Evolutionary conservation across 2,329 filamentous ascomycete genomes (phyloP).

Genomic region (Raffaelea ambrosiae): DNA sequence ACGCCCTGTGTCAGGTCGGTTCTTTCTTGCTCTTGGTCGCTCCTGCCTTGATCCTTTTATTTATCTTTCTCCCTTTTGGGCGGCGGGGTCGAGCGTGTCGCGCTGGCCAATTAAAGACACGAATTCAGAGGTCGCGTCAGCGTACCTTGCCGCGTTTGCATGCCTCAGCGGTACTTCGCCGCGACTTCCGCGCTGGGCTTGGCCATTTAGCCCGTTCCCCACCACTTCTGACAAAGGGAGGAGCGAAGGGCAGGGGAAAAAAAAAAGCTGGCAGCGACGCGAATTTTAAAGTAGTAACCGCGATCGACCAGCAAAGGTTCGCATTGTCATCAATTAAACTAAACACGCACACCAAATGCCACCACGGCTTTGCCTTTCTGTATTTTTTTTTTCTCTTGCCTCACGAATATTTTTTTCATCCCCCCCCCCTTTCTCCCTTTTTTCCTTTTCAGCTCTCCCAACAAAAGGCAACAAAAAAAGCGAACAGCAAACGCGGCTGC

Average conservation of each 20-base stretch:
- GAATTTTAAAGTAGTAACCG: slow-evolving; percentile 12
- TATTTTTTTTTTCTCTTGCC: neutral
- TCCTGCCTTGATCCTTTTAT: no score
- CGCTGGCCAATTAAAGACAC: slow-evolving; percentile 6
- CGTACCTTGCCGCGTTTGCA: slow-evolving; percentile 3
- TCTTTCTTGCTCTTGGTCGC: no score
- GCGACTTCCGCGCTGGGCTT: slow-evolving; percentile 4
- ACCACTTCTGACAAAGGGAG: neutral
- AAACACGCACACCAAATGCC: slow-evolving; percentile 7
- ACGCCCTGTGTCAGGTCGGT: no score
- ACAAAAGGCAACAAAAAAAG: neutral
- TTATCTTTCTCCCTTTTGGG: slow-evolving; percentile 11
- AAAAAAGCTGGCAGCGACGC: slow-evolving; percentile 5
- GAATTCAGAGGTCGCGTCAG: neutral
- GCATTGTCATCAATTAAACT: slow-evolving; percentile 13
- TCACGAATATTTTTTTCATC: neutral
- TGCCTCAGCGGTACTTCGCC: slow-evolving; percentile 1
- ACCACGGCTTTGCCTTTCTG: slow-evolving; percentile 2
- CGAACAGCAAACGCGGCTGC: no score
- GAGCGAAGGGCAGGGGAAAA: slow-evolving; percentile 2
- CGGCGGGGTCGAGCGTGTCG: slow-evolving; percentile 5
- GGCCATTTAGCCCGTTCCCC: slow-evolving; percentile 1
- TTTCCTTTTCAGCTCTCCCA: neutral
- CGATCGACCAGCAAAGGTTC: slow-evolving; percentile 8
- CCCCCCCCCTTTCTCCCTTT: neutral